These are phyloP conservation scores for Penicillium pancosmium DNA, from an alignment of 495 filamentous ascomycete genomes.

Conservation along the genomic window DNA sequence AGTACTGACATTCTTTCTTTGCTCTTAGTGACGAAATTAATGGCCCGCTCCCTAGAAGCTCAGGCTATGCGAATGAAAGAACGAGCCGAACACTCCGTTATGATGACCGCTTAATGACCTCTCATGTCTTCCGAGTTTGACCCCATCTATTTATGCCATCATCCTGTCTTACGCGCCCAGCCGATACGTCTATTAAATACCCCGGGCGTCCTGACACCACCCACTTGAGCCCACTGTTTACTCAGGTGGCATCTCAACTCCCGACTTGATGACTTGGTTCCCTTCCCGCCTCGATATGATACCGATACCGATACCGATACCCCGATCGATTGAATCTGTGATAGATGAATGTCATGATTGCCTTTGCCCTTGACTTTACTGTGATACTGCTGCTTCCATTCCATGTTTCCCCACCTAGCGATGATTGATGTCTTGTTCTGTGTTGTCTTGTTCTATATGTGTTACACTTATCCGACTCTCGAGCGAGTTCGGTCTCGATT, in stretches of 20 bases:
- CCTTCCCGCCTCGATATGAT: slow-evolving; percentile 20
- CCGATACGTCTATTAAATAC: slow-evolving; percentile 19
- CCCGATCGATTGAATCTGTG: slow-evolving; percentile 23
- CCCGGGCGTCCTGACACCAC: neutral
- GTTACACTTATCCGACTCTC: too few relatives aligned
- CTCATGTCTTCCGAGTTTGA: slow-evolving; percentile 6
- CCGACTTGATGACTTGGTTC: slow-evolving; percentile 2
- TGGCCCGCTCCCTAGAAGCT: slow-evolving; percentile 82
- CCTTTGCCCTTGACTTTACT: slow-evolving; percentile 2
- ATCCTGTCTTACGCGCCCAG: slow-evolving; percentile 6
- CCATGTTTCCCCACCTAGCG: slow-evolving; percentile 6
- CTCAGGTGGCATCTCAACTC: neutral
- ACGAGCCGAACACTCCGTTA: slow-evolving; percentile 66
- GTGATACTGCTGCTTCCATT: neutral
- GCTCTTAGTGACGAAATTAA: slow-evolving; percentile 74
- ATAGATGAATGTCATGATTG: slow-evolving; percentile 29
- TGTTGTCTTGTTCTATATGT: neutral
- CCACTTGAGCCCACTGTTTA: neutral
- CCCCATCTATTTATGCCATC: neutral
- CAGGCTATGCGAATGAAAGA: slow-evolving; percentile 82
- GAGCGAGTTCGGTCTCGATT: neutral
- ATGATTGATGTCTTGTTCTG: slow-evolving; percentile 1
- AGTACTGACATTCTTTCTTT: slow-evolving; percentile 11
- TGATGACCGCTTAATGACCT: slow-evolving; percentile 43
- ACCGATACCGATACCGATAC: slow-evolving; percentile 25